Percentiles rank a stretch among this genome's conserved stretches.
These are phyloP conservation scores for Coemansia sp. DNA, from an alignment of 192 early-diverging fungal genomes.

Conservation along the genomic window DNA sequence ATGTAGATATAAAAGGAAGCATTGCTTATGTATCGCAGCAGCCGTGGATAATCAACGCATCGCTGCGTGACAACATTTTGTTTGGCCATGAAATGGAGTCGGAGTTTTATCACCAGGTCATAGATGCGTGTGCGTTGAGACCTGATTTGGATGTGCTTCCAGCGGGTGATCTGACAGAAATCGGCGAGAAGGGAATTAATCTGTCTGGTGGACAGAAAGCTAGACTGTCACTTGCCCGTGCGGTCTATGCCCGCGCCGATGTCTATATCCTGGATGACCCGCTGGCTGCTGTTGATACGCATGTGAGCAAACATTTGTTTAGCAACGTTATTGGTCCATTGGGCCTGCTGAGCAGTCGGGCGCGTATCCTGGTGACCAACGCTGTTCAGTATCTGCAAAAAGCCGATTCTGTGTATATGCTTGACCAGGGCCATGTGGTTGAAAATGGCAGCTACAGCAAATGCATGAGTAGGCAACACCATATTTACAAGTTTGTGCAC, in stretches of 20 bases:
- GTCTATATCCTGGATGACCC: slow-evolving; percentile 72
- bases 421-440: slow-evolving; percentile 50
- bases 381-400: slow-evolving; percentile 57
- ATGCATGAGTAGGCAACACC: no score
- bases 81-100: slow-evolving; percentile 62
- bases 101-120: slow-evolving; percentile 57
- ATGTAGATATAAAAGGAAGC: slow-evolving; percentile 24
- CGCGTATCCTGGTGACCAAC: slow-evolving; percentile 64
- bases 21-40: slow-evolving; percentile 64
- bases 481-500: no score
- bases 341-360: slow-evolving; percentile 53
- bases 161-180: slow-evolving; percentile 58
- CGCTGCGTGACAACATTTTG: slow-evolving; percentile 67
- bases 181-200: slow-evolving; percentile 68
- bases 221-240: slow-evolving; percentile 66
- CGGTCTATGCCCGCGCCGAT: slow-evolving; percentile 66
- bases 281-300: slow-evolving; percentile 68
- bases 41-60: slow-evolving; percentile 69
- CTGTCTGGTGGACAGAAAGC: slow-evolving; percentile 66
- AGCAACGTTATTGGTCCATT: slow-evolving; percentile 55
- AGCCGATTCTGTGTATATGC: slow-evolving; percentile 50
- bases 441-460: slow-evolving; percentile 17
- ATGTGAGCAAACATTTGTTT: slow-evolving; percentile 64
- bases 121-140: slow-evolving; percentile 59
- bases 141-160: slow-evolving; percentile 62